phyloP scores from a whole-genome alignment of 2,329 filamentous ascomycete species.

The Hypoxylon rubiginosum region DNA sequence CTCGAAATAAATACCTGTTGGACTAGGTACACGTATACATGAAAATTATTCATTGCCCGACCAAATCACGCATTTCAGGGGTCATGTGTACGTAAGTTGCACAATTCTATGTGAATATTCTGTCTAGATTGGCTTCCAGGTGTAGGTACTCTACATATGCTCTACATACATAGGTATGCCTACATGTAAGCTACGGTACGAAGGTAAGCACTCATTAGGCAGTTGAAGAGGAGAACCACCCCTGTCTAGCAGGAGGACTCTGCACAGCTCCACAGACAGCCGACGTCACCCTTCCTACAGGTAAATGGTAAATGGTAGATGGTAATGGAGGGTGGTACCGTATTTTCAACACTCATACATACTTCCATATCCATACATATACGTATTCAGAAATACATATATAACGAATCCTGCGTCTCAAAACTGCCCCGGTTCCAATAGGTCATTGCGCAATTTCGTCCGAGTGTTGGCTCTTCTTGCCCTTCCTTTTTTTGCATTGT shows the following conservation, averaged over 20 bases:
- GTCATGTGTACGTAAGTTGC: conserved; percentile 23
- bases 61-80: conserved; percentile 3
- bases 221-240: neutral
- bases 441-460: conserved; percentile 23
- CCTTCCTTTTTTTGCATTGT: conserved; percentile 19
- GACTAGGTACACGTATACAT: neutral
- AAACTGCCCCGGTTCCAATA: conserved; percentile 13
- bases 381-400: conserved; percentile 18
- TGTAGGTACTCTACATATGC: conserved; percentile 8
- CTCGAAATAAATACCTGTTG: conserved; percentile 1
- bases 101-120: conserved; percentile 15
- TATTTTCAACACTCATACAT: conserved; percentile 23
- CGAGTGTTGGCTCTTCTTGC: conserved; percentile 3
- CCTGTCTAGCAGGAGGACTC: conserved; percentile 6
- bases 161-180: no score
- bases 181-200: neutral
- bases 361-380: conserved; percentile 18
- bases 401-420: conserved; percentile 30
- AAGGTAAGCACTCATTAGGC: conserved; percentile 12
- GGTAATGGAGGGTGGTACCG: conserved; percentile 7
- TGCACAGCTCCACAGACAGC: conserved; percentile 30
- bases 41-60: neutral
- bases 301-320: conserved; percentile 1
- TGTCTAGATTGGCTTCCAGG: conserved; percentile 10
- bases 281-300: conserved; percentile 34